These are phyloP conservation scores for Lentinula detonsa DNA, from an alignment of 768 basidiomycete genomes.

Conservation along the genomic window DNA sequence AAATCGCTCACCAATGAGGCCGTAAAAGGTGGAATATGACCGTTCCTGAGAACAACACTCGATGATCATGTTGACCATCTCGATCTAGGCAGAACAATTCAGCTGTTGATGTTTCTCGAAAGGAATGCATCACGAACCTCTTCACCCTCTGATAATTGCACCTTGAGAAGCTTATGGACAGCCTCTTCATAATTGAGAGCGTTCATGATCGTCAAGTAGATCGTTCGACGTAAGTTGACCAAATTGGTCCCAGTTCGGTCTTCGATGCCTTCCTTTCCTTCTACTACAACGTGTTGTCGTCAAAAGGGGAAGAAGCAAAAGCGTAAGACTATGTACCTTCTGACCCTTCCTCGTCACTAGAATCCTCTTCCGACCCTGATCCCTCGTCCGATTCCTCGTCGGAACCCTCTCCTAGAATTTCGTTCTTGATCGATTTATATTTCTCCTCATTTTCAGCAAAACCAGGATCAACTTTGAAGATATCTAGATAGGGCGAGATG, in stretches of 20 bases:
- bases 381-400: constrained; percentile 73
- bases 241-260: constrained; percentile 94
- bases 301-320: neutral
- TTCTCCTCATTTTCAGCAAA: constrained; percentile 90
- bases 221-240: constrained; percentile 88
- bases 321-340: constrained; percentile 24
- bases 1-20: constrained; percentile 93
- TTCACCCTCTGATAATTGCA: constrained; percentile 86
- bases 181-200: constrained; percentile 98
- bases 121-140: constrained; percentile 55
- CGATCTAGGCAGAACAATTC: constrained; percentile 53
- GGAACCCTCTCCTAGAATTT: constrained; percentile 89
- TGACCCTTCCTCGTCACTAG: constrained; percentile 56
- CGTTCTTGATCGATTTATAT: constrained; percentile 85
- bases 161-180: constrained; percentile 93
- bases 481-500: constrained; percentile 43
- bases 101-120: neutral
- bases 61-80: constrained; percentile 97
- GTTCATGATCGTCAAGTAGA: constrained; percentile 99
- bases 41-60: constrained; percentile 99
- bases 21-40: constrained; percentile 96
- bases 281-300: constrained; percentile 32
- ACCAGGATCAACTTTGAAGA: constrained; percentile 92
- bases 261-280: constrained; percentile 84
- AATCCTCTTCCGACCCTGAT: constrained; percentile 59